phyloP scores from a whole-genome alignment of 2,329 filamentous ascomycete species.

The Thielaviopsis ethacetica region DNA sequence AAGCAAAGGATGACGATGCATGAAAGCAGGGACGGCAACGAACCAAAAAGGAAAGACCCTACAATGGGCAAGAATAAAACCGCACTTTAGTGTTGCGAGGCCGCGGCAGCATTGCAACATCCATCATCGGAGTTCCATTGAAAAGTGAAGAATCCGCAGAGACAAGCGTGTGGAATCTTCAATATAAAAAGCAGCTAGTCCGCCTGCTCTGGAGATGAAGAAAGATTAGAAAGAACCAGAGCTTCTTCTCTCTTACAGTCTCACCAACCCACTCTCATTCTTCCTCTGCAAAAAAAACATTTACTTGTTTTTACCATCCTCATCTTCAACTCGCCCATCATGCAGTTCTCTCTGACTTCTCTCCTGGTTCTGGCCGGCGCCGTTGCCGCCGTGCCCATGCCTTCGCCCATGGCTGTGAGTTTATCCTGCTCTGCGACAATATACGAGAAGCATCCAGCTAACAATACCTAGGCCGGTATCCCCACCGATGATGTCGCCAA shows the following conservation, averaged over 20 bases:
- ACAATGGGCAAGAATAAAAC: too few species aligned
- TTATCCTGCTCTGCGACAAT: neutral
- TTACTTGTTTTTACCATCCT: neutral
- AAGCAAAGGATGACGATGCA: neutral
- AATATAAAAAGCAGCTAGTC: neutral
- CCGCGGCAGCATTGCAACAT: too few species aligned
- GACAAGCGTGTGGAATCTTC: neutral
- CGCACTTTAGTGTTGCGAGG: too few species aligned
- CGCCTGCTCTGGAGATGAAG: neutral
- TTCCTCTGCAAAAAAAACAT: neutral
- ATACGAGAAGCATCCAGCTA: neutral
- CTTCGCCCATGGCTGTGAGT: constrained; percentile 18
- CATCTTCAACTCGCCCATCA: constrained; percentile 11
- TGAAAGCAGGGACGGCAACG: neutral
- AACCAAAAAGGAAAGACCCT: too few species aligned
- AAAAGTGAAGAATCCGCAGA: too few species aligned
- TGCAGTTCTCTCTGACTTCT: constrained; percentile 19
- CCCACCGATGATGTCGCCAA: constrained; percentile 41
- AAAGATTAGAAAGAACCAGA: neutral
- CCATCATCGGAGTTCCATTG: too few species aligned
- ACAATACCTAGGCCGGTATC: constrained; percentile 36
- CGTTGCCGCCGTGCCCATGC: constrained; percentile 16
- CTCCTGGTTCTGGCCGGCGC: constrained; percentile 16
- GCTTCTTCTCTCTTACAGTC: neutral
- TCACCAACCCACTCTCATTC: neutral